phyloP scores from a whole-genome alignment of 129 eudicot species.

The Sambucus nigra region DNA sequence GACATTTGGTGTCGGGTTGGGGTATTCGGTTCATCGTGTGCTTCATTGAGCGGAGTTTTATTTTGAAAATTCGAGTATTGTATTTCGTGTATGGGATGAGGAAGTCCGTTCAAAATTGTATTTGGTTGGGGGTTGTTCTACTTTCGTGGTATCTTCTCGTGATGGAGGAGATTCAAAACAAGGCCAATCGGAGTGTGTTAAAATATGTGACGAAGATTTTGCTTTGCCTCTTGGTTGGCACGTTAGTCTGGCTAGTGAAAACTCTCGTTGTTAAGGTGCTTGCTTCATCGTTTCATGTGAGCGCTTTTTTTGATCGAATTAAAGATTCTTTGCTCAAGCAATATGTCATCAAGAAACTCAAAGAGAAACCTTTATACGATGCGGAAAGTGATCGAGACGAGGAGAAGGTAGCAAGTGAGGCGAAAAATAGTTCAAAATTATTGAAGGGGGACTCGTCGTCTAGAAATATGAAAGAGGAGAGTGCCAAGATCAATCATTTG shows the following conservation, averaged over 20 bases:
- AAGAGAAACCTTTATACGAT: slow-evolving; percentile 17
- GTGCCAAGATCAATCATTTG: neutral
- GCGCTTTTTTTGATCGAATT: slow-evolving; percentile 28
- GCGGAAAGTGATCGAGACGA: neutral
- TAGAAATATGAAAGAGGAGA: neutral
- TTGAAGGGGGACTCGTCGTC: neutral
- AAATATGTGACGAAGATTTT: slow-evolving; percentile 27
- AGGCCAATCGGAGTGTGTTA: slow-evolving; percentile 13
- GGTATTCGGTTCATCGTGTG: slow-evolving; percentile 22
- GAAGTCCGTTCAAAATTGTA: slow-evolving; percentile 26
- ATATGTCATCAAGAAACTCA: slow-evolving; percentile 29
- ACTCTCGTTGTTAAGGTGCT: slow-evolving; percentile 30
- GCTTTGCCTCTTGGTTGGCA: slow-evolving; percentile 27
- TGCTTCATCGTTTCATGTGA: slow-evolving; percentile 29
- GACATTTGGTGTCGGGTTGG: slow-evolving; percentile 34
- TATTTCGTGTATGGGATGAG: slow-evolving; percentile 34
- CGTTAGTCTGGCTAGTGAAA: slow-evolving; percentile 26
- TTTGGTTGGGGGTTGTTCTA: slow-evolving; percentile 28
- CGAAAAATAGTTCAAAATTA: neutral
- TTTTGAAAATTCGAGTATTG: slow-evolving; percentile 17
- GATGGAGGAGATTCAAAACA: slow-evolving; percentile 10
- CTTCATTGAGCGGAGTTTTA: slow-evolving; percentile 26
- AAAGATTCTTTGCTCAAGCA: slow-evolving; percentile 30
- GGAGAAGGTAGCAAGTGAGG: neutral
- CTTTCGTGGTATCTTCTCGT: slow-evolving; percentile 26